phyloP scores from a whole-genome alignment of 352 stramenopile species.

The Globisporangium mamillatum region DNA sequence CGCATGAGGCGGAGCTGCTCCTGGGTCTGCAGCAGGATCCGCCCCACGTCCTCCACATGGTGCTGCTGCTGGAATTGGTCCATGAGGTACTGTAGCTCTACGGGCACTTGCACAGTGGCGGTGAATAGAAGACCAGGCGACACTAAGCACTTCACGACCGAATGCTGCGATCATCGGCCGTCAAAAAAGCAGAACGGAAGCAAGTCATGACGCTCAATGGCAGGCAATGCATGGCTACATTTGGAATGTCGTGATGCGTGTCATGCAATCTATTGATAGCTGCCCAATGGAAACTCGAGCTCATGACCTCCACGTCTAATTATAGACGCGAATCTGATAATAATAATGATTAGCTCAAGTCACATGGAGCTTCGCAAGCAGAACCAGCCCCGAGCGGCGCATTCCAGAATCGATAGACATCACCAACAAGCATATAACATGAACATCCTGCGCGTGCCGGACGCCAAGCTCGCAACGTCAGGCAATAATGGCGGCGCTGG shows the following conservation, averaged over 20 bases:
- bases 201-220: neutral
- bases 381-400: no score
- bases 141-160: neutral
- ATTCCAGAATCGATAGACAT: neutral
- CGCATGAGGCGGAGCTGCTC: constrained; percentile 73
- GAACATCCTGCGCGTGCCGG: constrained; percentile 60
- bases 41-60: constrained; percentile 79
- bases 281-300: neutral
- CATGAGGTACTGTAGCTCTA: constrained; percentile 22
- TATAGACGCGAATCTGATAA: neutral
- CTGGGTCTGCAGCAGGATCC: constrained; percentile 79
- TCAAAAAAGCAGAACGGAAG: neutral
- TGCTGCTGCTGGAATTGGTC: constrained; percentile 76
- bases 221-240: neutral
- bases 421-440: constrained; percentile 22
- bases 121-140: neutral
- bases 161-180: neutral
- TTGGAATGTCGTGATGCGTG: neutral
- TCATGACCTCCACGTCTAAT: neutral
- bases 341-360: neutral
- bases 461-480: constrained; percentile 20
- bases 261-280: neutral
- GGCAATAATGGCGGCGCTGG: neutral
- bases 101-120: neutral
- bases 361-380: neutral